Percentiles rank a stretch among this genome's conserved stretches.
These are phyloP conservation scores for Neopestalotiopsis rosae DNA, from an alignment of 2,329 filamentous ascomycete genomes.

Conservation along the genomic window DNA sequence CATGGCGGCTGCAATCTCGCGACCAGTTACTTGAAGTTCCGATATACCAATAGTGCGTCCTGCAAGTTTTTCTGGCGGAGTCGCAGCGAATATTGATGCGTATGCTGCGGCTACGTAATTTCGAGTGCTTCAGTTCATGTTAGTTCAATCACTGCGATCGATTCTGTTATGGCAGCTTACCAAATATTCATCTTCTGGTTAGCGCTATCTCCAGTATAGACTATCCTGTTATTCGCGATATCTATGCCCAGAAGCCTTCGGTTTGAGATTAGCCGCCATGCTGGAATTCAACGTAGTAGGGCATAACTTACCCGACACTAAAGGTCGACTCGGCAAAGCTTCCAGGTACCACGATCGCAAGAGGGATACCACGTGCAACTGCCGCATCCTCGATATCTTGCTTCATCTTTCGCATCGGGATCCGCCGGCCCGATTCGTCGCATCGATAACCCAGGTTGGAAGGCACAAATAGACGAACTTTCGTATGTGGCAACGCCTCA, in stretches of 20 bases:
- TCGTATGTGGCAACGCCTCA: background rate
- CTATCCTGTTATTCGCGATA: background rate
- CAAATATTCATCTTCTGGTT: background rate
- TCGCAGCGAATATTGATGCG: conserved; percentile 1
- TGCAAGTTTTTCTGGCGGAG: background rate
- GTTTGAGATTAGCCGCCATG: background rate
- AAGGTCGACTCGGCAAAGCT: conserved; percentile 2
- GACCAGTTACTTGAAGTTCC: background rate
- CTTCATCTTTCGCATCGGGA: background rate
- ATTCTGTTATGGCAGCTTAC: background rate
- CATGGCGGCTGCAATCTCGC: background rate
- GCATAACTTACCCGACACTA: background rate
- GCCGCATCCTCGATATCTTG: background rate
- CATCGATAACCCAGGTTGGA: background rate
- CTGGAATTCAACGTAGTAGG: background rate
- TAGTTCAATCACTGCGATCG: background rate
- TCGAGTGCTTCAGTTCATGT: background rate
- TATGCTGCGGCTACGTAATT: background rate
- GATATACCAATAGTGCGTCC: background rate
- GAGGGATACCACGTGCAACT: background rate
- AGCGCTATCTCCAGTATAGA: background rate
- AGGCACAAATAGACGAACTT: background rate
- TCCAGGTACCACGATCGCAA: background rate
- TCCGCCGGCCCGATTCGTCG: background rate
- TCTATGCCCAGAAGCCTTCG: conserved; percentile 1